Percentiles rank a stretch among this genome's conserved stretches.
These are phyloP conservation scores for Ciborinia camelliae DNA, from an alignment of 2,329 filamentous ascomycete species.

Conservation along the genomic window DNA sequence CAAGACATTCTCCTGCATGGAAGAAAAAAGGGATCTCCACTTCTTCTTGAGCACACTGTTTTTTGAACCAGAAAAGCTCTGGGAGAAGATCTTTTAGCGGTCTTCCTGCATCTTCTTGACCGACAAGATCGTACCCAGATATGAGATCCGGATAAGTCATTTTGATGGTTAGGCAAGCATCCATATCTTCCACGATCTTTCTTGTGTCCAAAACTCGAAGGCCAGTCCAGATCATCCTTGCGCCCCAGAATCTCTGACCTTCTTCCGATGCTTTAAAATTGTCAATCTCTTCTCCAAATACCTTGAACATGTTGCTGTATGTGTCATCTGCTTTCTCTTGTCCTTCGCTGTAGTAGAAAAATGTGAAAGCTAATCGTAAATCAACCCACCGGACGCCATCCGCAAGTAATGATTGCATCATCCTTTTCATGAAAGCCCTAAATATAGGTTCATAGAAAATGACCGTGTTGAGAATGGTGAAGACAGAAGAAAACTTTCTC, in stretches of 20 bases:
- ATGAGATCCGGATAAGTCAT: slow-evolving; percentile 73
- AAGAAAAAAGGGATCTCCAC: slow-evolving; percentile 93
- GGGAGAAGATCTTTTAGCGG: slow-evolving; percentile 74
- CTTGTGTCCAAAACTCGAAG: slow-evolving; percentile 63
- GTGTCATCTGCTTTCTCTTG: slow-evolving; percentile 63
- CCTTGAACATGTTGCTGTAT: slow-evolving; percentile 66
- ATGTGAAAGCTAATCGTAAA: slow-evolving; percentile 70
- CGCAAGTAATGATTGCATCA: slow-evolving; percentile 68
- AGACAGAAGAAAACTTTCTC: slow-evolving; percentile 74
- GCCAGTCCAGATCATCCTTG: slow-evolving; percentile 80
- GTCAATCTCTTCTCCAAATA: slow-evolving; percentile 73
- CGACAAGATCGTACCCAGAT: slow-evolving; percentile 85
- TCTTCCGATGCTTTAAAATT: slow-evolving; percentile 69
- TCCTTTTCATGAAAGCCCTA: slow-evolving; percentile 66
- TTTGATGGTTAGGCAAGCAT: slow-evolving; percentile 81
- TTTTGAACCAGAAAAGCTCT: slow-evolving; percentile 90
- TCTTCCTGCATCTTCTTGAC: slow-evolving; percentile 77
- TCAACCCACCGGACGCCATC: slow-evolving; percentile 88
- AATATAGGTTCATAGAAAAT: slow-evolving; percentile 91
- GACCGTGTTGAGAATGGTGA: slow-evolving; percentile 68
- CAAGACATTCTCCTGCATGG: slow-evolving; percentile 82
- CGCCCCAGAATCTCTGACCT: slow-evolving; percentile 77
- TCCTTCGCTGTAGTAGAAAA: slow-evolving; percentile 64
- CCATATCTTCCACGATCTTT: slow-evolving; percentile 75
- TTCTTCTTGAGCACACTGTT: slow-evolving; percentile 72